phyloP scores from a whole-genome alignment of 106 monocot species.

The Triglochin maritima region DNA sequence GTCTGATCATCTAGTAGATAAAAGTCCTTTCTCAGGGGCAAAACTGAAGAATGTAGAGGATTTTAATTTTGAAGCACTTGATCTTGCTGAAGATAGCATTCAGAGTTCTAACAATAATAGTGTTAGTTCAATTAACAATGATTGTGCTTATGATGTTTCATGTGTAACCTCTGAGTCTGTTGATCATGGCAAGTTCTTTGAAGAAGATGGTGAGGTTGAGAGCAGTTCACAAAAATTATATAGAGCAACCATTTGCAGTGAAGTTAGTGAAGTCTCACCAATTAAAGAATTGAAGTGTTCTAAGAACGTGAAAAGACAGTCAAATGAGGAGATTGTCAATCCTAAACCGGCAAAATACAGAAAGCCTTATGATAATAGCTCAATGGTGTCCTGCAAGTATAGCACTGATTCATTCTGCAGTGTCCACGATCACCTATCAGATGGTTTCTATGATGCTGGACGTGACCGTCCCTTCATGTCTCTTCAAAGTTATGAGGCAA shows the following conservation, averaged over 20 bases:
- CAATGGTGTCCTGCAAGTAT: constrained; percentile 61
- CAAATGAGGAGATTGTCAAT: constrained; percentile 58
- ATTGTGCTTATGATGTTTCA: constrained; percentile 19
- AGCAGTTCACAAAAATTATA: constrained; percentile 5
- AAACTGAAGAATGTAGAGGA: background rate
- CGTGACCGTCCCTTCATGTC: constrained; percentile 71
- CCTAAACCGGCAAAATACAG: constrained; percentile 76
- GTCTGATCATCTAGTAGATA: constrained; percentile 19
- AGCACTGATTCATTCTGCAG: constrained; percentile 70
- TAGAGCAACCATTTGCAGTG: constrained; percentile 6
- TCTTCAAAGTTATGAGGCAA: constrained; percentile 49
- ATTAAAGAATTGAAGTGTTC: constrained; percentile 25
- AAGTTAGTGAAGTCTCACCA: constrained; percentile 18
- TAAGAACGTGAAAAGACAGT: constrained; percentile 64
- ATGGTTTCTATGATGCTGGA: constrained; percentile 99
- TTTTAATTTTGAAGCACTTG: constrained; percentile 12
- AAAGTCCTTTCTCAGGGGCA: constrained; percentile 15
- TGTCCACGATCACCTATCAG: constrained; percentile 63
- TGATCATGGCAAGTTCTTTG: constrained; percentile 14
- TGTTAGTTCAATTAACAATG: constrained; percentile 7
- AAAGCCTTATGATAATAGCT: constrained; percentile 43
- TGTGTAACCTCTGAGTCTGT: constrained; percentile 24
- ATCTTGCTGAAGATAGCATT: constrained; percentile 1
- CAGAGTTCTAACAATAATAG: constrained; percentile 9
- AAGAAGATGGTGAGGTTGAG: constrained; percentile 23